Evolutionary conservation across 192 early-diverging fungal genomes (phyloP).

Genomic region (Coemansia sp.): DNA sequence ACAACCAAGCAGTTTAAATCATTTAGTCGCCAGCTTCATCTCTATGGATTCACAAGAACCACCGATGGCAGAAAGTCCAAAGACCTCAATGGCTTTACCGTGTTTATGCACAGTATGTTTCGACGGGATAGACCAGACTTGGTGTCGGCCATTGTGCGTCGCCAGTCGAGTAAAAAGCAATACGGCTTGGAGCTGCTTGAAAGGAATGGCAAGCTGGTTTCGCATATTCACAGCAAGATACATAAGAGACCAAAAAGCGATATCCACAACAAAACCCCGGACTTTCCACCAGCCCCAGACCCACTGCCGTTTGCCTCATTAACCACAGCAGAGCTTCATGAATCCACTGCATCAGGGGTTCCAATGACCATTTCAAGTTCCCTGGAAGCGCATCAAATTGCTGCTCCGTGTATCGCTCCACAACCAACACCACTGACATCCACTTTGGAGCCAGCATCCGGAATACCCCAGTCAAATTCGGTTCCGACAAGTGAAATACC

Average conservation of each 20-base stretch:
- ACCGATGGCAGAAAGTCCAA: conserved; percentile 49
- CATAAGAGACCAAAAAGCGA: neutral
- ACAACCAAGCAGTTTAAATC: conserved; percentile 29
- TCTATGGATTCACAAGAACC: conserved; percentile 41
- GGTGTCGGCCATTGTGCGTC: conserved; percentile 14
- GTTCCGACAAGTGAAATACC: neutral
- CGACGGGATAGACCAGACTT: conserved; percentile 15
- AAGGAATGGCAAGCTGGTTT: neutral
- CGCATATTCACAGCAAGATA: neutral
- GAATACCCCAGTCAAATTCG: neutral
- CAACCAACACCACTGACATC: neutral
- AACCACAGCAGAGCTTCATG: neutral
- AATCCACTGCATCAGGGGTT: neutral
- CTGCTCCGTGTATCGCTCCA: neutral
- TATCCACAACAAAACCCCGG: neutral
- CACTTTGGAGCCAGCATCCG: neutral
- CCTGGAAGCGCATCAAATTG: neutral
- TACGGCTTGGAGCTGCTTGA: neutral
- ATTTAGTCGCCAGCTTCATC: conserved; percentile 48
- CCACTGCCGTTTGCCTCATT: neutral
- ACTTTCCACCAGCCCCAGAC: neutral
- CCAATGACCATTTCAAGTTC: neutral
- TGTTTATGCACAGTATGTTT: conserved; percentile 21
- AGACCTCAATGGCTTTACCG: conserved; percentile 5
- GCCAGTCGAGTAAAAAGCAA: neutral